phyloP scores from a whole-genome alignment of 495 filamentous ascomycete species.

The Aspergillus indologenus region DNA sequence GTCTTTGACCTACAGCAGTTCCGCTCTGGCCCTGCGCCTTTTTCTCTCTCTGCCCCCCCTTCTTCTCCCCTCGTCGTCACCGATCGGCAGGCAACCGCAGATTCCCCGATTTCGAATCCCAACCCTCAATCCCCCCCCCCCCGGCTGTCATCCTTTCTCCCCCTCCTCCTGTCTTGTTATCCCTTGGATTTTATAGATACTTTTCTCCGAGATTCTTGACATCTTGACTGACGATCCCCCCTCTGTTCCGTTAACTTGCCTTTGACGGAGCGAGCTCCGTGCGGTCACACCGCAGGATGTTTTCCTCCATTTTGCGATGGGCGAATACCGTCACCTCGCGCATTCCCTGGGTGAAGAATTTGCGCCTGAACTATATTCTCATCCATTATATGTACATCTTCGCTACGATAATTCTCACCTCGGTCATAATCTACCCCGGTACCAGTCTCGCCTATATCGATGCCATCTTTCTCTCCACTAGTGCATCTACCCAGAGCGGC shows the following conservation, averaged over 20 bases:
- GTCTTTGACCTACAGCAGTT: constrained; percentile 4
- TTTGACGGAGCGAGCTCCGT: constrained; percentile 1
- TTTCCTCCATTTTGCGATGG: constrained; percentile 25
- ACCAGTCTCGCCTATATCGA: constrained; percentile 74
- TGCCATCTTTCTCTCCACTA: constrained; percentile 79
- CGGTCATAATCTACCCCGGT: constrained; percentile 68
- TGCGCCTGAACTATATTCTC: constrained; percentile 80
- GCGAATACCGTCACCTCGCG: constrained; percentile 18
- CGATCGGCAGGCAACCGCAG: constrained; percentile 6
- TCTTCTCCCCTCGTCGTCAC: background rate
- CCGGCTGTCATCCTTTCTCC: background rate
- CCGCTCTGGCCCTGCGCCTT: background rate
- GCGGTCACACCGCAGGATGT: constrained; percentile 25
- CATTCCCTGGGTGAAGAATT: constrained; percentile 38
- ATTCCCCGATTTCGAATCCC: background rate
- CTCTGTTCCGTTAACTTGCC: background rate
- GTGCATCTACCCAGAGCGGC: constrained; percentile 84
- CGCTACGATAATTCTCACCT: constrained; percentile 62
- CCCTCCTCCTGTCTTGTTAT: background rate
- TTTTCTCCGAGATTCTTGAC: background rate
- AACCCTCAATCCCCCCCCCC: background rate
- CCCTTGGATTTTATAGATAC: background rate
- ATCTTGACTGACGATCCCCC: background rate
- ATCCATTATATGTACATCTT: constrained; percentile 86
- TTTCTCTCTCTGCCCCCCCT: background rate